A percentile compares a stretch with the other conserved stretches of the same genome.
These are phyloP conservation scores for Pisolithus tinctorius DNA, from an alignment of 768 basidiomycete genomes.

Conservation along the genomic window DNA sequence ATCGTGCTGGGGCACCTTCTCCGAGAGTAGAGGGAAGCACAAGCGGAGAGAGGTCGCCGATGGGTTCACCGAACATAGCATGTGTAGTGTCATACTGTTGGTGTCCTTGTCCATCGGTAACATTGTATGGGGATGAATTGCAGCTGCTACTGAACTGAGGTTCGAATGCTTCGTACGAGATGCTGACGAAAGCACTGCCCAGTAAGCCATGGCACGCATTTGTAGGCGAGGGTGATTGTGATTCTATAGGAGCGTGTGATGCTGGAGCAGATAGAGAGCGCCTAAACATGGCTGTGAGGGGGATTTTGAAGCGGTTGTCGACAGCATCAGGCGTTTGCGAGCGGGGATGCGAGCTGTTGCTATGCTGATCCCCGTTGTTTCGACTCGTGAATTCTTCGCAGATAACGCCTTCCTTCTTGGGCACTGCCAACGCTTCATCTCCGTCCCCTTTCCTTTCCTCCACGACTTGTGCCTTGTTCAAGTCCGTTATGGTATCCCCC, in stretches of 20 bases:
- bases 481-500: neutral
- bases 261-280: constrained; percentile 56
- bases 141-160: constrained; percentile 8
- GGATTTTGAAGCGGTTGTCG: constrained; percentile 34
- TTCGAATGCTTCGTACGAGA: constrained; percentile 25
- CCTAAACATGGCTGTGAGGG: constrained; percentile 60
- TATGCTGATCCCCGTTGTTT: neutral
- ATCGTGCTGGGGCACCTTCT: constrained; percentile 24
- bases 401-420: constrained; percentile 5
- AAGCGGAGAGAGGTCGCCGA: constrained; percentile 24
- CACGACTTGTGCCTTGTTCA: constrained; percentile 5
- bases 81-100: constrained; percentile 13
- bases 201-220: constrained; percentile 19
- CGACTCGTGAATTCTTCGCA: too few species aligned
- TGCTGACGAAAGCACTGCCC: constrained; percentile 25
- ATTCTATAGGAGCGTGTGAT: constrained; percentile 11
- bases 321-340: constrained; percentile 23
- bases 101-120: constrained; percentile 11
- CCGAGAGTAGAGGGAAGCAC: constrained; percentile 26
- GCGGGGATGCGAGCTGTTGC: constrained; percentile 11
- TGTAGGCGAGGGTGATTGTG: constrained; percentile 2
- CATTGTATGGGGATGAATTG: neutral
- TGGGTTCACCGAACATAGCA: constrained; percentile 17
- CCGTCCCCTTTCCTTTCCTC: constrained; percentile 9
- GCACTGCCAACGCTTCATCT: constrained; percentile 20